Evolutionary conservation across 2,329 filamentous ascomycete species (phyloP), one percentile per base, ranked within the genome.

Genomic region (Parasarocladium wereldwijsianum): DNA sequence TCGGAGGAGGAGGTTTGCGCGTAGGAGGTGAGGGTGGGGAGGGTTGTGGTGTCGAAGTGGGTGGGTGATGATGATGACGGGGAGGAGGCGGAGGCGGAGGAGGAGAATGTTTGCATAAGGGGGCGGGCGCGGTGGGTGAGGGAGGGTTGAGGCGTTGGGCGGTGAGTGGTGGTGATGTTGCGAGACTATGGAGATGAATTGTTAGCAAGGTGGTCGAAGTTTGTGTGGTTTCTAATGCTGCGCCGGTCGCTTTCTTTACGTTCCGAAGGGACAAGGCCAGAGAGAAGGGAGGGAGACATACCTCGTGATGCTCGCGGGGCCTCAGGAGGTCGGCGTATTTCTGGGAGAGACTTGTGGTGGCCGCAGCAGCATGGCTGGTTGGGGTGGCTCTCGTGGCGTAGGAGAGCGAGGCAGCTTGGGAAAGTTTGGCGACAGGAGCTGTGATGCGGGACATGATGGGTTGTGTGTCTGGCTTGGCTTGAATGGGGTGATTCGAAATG

Each of bases 71-170:
- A n/a, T n/a, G n/a, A n/a, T 24, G 46, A 40, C 17, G 54, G 43
- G 3, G 58, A 51, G n/a, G 60, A 55, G 32, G 59, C 57, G 11
- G 62, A 47, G 6, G 61, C 49, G 12, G 62, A 58, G 14, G 61
- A 60, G 42, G 57, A 55, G 56, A 76, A 75, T 44, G 65, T 68
- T 54, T 76, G 71, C 70, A 76, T 76, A 33, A 76, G 52, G 23
- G 69, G 70, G 43, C 64, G 54, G 34, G 53, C 52, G 39, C 59
- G 60, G 44, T 53, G 50, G 46, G 53, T 40, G 41, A 58, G 47
- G 36, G 60, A 51, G 36, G 57, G 55, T 33, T 56, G 55, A 15
- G 58, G 55, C 7, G 56, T 57, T 28, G 62, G 61, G 31, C 61
- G 59, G 44, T 65, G 61, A 33, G 57, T 52, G 36, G 60, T 62